phyloP scores from a whole-genome alignment of 495 filamentous ascomycete genomes.

The Neurospora sp. region DNA sequence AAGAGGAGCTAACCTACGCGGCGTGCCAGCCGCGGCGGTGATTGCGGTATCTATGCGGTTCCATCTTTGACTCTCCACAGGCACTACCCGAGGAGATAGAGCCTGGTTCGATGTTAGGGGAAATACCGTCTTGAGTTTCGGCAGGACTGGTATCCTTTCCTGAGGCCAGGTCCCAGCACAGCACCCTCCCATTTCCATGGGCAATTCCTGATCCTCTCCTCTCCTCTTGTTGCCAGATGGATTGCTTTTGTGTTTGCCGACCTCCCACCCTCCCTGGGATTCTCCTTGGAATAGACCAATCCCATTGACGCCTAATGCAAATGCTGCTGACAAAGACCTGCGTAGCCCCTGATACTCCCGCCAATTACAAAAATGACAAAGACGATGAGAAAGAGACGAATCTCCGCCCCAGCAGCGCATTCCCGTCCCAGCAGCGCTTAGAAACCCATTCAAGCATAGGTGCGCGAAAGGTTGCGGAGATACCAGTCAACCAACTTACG shows the following conservation, averaged over 20 bases:
- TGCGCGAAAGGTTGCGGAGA: slow-evolving; percentile 86
- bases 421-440: background rate
- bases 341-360: background rate
- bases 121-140: background rate
- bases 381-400: background rate
- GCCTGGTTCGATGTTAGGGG: background rate
- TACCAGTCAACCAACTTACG: slow-evolving; percentile 98
- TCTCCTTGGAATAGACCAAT: background rate
- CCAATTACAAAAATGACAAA: slow-evolving; percentile 9
- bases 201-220: background rate
- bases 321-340: slow-evolving; percentile 12
- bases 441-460: slow-evolving; percentile 45
- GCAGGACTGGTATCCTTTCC: background rate
- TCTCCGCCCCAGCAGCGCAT: slow-evolving; percentile 1
- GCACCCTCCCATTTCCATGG: background rate
- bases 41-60: background rate
- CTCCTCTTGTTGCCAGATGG: slow-evolving; percentile 3
- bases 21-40: background rate
- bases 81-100: background rate
- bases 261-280: slow-evolving; percentile 2
- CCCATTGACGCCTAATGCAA: slow-evolving; percentile 13
- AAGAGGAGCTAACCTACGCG: background rate
- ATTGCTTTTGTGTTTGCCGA: slow-evolving; percentile 1
- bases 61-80: background rate
- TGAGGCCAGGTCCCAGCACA: background rate